phyloP scores from a whole-genome alignment of 179 eudicot genomes.

The Corrigiola litoralis region DNA sequence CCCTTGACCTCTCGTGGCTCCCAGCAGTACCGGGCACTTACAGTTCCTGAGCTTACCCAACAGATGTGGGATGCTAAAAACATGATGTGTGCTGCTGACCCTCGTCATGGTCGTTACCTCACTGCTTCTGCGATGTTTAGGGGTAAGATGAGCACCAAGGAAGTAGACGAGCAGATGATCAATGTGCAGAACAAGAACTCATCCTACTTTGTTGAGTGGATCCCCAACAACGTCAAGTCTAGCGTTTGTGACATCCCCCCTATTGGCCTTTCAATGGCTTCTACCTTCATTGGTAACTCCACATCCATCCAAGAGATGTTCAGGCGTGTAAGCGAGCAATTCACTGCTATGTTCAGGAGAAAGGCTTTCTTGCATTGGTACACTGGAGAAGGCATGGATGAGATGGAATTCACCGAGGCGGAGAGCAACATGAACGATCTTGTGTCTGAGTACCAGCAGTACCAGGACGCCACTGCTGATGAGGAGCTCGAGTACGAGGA shows the following conservation, averaged over 20 bases:
- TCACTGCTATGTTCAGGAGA: conserved; percentile 86
- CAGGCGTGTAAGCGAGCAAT: conserved; percentile 90
- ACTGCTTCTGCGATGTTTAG: conserved; percentile 42
- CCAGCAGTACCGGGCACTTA: conserved; percentile 27
- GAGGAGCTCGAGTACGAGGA: conserved; percentile 42
- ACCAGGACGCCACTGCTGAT: conserved; percentile 63
- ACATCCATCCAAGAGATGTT: conserved; percentile 91
- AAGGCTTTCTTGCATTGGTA: conserved; percentile 98
- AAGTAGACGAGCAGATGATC: conserved; percentile 41
- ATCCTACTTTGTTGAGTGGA: conserved; percentile 38
- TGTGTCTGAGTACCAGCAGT: conserved; percentile 67
- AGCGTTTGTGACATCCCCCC: conserved; percentile 40
- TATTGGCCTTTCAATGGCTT: conserved; percentile 50
- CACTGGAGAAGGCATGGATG: conserved; percentile 90
- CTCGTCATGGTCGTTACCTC: conserved; percentile 37
- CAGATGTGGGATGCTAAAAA: conserved; percentile 39
- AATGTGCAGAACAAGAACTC: conserved; percentile 40
- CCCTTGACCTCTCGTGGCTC: conserved; percentile 34
- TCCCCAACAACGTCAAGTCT: conserved; percentile 37
- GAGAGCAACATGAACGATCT: conserved; percentile 68
- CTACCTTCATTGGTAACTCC: conserved; percentile 85
- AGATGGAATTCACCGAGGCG: conserved; percentile 78
- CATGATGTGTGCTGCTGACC: conserved; percentile 45
- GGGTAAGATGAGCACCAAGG: conserved; percentile 41
- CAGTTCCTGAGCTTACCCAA: conserved; percentile 35